Evolutionary conservation across 2,329 filamentous ascomycete species (phyloP), one percentile per base, ranked within the genome.

Genomic region (Onygenales sp.): DNA sequence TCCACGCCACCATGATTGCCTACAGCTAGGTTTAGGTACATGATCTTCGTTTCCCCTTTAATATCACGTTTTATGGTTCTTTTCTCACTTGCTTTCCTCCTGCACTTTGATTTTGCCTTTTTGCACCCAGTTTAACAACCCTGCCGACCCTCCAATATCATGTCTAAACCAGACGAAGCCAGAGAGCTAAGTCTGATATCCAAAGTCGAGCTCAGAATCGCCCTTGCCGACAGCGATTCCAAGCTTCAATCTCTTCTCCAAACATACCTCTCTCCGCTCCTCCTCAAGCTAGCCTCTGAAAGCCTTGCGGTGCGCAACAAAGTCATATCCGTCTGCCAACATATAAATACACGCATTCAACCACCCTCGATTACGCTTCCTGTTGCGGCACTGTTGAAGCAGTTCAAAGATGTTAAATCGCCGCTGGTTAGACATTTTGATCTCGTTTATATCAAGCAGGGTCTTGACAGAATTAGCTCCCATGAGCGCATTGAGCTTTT

Each of bases 391-490:
- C 77, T 98, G 14, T 70, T 97, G 52, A 85, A 90, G 61, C 93
- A 97, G 68, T 96, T 95, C 77, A 95, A 94, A 69, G 82, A 87
- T 21, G 82, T 82, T 39, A 77, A 83, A 41, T 85, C 84, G 10
- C 75, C 84, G 1, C 77, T 96, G 39, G 82, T 98, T 59, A 85
- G 89, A 58, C 88, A 95, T 66, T 87, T 96, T 61, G 91, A 97
- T 69, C 75, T 97, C 42, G 78, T 87, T 14, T 95, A 95, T 66
- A 86, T 96, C 39, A 88, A 94, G 64, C 89, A 95, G 65, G 93
- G 92, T 41, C 75, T 88, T 44, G 78, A 78, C 50, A 77, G 84
- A 49, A 69, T 87, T 17, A 75, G 78, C 2, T 68, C 77, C 9
- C 67, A 72, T 51, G 86, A 92, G 43, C 81, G 89, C 60, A 78